Percentiles rank a stretch among this genome's conserved stretches.
Evolutionary conservation across 1,284 basidiomycete species (phyloP).

Genomic region (Macrocybe sp.): DNA sequence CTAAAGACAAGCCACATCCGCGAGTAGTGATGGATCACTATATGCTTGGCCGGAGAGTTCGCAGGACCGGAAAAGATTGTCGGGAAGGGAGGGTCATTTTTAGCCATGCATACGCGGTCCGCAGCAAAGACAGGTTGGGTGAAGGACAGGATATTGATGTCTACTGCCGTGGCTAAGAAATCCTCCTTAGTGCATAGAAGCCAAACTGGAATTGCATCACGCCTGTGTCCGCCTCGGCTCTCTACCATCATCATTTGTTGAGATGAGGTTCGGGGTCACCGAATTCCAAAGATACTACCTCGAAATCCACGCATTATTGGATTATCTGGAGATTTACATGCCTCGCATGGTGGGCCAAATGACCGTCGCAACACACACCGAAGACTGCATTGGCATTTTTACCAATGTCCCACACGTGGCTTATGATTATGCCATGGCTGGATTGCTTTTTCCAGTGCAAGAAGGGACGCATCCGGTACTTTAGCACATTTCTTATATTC

Average conservation of each 20-base stretch:
- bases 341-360: too few relatives aligned
- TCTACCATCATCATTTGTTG: neutral
- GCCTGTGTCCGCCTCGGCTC: neutral
- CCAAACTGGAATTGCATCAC: neutral
- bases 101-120: neutral
- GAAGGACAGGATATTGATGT: neutral
- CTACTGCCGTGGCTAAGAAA: neutral
- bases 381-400: neutral
- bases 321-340: neutral
- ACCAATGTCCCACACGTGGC: neutral
- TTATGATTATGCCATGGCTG: neutral
- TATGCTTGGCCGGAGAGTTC: neutral
- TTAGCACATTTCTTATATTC: neutral
- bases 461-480: neutral
- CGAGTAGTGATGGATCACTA: neutral
- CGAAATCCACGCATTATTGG: neutral
- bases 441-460: neutral
- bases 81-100: neutral
- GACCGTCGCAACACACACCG: too few relatives aligned
- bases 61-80: neutral
- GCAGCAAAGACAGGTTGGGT: neutral
- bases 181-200: neutral
- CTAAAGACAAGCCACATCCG: neutral
- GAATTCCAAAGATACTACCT: neutral
- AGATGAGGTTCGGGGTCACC: neutral